These are phyloP conservation scores for Diplodia seriata DNA, from an alignment of 2,329 filamentous ascomycete genomes.

Conservation along the genomic window DNA sequence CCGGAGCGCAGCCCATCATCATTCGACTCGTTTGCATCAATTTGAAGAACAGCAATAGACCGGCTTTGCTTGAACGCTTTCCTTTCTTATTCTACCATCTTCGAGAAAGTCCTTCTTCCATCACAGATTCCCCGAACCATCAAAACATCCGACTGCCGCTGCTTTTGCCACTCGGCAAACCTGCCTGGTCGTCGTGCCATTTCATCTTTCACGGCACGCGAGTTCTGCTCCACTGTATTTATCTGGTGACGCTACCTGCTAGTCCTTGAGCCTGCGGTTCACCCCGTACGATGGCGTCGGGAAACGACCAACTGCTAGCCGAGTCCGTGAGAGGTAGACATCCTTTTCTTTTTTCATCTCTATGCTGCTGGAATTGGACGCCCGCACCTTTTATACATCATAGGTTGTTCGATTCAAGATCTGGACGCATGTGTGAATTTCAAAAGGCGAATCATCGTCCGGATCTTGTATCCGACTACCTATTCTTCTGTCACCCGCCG, in stretches of 20 bases:
- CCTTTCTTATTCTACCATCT: background rate
- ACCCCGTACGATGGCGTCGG: background rate
- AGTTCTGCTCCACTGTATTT: too few relatives aligned
- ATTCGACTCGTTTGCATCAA: background rate
- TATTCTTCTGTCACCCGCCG: too few relatives aligned
- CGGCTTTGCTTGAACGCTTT: background rate
- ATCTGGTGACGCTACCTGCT: too few relatives aligned
- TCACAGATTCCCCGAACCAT: background rate
- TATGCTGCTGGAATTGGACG: too few relatives aligned
- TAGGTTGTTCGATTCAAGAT: too few relatives aligned
- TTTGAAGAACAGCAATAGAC: background rate
- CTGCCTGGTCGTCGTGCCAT: background rate
- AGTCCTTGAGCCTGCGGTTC: background rate
- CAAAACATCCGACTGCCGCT: background rate
- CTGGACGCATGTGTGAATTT: too few relatives aligned
- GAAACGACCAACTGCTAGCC: background rate
- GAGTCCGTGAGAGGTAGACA: slow-evolving; percentile 48
- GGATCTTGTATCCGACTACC: too few relatives aligned
- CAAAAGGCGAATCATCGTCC: too few relatives aligned
- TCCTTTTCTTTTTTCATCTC: background rate
- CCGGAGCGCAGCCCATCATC: background rate
- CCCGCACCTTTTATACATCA: too few relatives aligned
- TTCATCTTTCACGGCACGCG: background rate
- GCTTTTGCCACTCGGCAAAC: background rate
- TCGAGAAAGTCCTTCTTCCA: background rate